Percentiles rank a stretch among this genome's conserved stretches.
Evolutionary conservation across 805 yeast genomes (phyloP).

Genomic region (Kluyveromyces nonfermentans): DNA sequence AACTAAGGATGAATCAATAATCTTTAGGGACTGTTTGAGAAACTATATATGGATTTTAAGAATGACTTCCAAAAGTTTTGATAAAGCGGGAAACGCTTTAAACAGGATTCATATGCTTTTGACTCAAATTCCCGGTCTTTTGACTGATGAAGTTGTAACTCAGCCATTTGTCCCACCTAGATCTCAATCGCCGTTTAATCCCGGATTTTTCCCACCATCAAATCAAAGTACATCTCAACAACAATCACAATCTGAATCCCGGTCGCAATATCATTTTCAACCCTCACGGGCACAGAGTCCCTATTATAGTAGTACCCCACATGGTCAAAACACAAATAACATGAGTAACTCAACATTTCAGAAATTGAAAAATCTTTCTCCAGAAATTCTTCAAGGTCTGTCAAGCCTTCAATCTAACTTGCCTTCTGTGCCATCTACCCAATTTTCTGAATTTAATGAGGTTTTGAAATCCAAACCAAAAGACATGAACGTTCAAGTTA

Average conservation of each 20-base stretch:
- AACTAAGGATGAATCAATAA: constrained; percentile 49
- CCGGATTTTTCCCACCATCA: constrained; percentile 5
- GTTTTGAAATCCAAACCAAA: constrained; percentile 1
- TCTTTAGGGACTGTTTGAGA: constrained; percentile 58
- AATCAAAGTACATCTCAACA: constrained; percentile 2
- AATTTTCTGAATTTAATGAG: constrained; percentile 2
- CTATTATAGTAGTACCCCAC: neutral
- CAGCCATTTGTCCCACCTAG: constrained; percentile 12
- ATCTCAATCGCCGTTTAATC: constrained; percentile 15
- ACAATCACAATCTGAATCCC: constrained; percentile 6
- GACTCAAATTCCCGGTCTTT: constrained; percentile 63
- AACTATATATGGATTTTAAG: constrained; percentile 71
- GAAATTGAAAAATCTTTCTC: constrained; percentile 15
- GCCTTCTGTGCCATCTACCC: constrained; percentile 9
- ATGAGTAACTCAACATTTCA: constrained; percentile 4
- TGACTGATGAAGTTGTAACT: constrained; percentile 21
- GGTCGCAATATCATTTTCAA: constrained; percentile 3
- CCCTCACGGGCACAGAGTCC: constrained; percentile 5
- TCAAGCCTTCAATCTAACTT: constrained; percentile 12
- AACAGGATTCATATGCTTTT: constrained; percentile 61
- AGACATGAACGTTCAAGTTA: neutral
- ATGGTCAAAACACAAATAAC: neutral
- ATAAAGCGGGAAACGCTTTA: constrained; percentile 68
- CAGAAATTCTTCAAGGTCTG: constrained; percentile 14
- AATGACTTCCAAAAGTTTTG: constrained; percentile 66